phyloP scores from a whole-genome alignment of 140 eudicot species.

The Bidens hawaiensis region DNA sequence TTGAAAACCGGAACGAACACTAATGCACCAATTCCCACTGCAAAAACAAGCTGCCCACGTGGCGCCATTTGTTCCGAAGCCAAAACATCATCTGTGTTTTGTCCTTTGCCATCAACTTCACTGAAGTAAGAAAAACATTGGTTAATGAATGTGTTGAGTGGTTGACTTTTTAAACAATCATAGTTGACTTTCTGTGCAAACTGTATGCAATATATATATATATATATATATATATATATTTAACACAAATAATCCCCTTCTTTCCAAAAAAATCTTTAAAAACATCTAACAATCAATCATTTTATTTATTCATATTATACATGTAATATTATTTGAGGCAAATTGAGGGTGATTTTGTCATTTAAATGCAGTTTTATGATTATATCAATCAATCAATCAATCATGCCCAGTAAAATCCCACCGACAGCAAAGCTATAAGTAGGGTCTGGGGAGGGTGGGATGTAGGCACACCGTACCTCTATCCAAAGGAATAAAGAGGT shows the following conservation, averaged over 20 bases:
- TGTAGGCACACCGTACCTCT: no score
- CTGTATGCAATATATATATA: no score
- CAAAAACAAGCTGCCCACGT: slow-evolving; percentile 89
- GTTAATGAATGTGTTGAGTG: background rate
- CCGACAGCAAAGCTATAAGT: no score
- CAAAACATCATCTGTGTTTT: slow-evolving; percentile 57
- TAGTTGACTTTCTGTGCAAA: slow-evolving; percentile 4
- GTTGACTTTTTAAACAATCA: background rate
- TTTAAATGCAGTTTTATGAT: no score
- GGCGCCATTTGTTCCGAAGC: slow-evolving; percentile 99
- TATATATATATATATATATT: no score
- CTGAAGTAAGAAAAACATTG: slow-evolving; percentile 37
- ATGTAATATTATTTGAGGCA: no score
- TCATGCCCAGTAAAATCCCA: no score
- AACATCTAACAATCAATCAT: background rate
- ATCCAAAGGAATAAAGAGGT: no score
- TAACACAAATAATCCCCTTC: background rate
- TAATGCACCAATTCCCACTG: slow-evolving; percentile 84
- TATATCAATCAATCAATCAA: no score
- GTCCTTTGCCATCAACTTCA: slow-evolving; percentile 77
- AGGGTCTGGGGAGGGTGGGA: no score
- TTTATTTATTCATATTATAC: no score
- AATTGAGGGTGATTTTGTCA: no score
- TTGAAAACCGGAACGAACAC: slow-evolving; percentile 91
- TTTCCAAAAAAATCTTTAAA: background rate